These are phyloP conservation scores for Gynostemma pentaphyllum DNA, from an alignment of 306 rosid genomes.

Conservation along the genomic window DNA sequence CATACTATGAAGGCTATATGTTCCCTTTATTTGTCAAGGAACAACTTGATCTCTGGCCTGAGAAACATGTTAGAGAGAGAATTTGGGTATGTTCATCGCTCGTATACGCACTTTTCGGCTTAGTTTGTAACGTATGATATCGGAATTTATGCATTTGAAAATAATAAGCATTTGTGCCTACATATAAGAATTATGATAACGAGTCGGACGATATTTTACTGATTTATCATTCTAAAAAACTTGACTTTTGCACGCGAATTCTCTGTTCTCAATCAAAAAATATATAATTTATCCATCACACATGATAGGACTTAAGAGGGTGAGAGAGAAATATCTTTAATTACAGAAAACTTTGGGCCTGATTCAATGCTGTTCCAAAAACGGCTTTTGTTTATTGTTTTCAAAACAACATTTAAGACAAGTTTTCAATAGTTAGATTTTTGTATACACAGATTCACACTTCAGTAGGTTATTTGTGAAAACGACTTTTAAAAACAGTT, in stretches of 20 bases:
- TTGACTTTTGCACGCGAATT: neutral
- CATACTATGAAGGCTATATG: slow-evolving; percentile 88
- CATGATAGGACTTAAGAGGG: too few species aligned
- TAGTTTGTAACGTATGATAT: neutral
- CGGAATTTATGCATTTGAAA: neutral
- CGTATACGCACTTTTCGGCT: neutral
- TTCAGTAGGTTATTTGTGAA: too few species aligned
- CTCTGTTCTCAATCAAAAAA: neutral
- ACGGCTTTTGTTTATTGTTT: neutral
- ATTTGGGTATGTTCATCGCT: slow-evolving; percentile 49
- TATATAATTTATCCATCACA: neutral
- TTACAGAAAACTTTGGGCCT: too few species aligned
- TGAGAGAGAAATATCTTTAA: neutral
- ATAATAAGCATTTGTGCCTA: neutral
- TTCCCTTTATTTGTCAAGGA: slow-evolving; percentile 78
- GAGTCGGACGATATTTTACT: neutral
- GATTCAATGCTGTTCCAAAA: too few species aligned
- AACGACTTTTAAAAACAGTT: too few species aligned
- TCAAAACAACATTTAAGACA: too few species aligned
- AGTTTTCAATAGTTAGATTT: too few species aligned
- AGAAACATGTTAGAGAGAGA: slow-evolving; percentile 57
- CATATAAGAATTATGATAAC: neutral
- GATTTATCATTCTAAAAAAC: neutral
- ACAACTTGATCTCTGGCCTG: slow-evolving; percentile 91
- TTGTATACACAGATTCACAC: too few species aligned